These are phyloP conservation scores for Plantago major DNA, from an alignment of 257 asterid genomes.

Conservation along the genomic window DNA sequence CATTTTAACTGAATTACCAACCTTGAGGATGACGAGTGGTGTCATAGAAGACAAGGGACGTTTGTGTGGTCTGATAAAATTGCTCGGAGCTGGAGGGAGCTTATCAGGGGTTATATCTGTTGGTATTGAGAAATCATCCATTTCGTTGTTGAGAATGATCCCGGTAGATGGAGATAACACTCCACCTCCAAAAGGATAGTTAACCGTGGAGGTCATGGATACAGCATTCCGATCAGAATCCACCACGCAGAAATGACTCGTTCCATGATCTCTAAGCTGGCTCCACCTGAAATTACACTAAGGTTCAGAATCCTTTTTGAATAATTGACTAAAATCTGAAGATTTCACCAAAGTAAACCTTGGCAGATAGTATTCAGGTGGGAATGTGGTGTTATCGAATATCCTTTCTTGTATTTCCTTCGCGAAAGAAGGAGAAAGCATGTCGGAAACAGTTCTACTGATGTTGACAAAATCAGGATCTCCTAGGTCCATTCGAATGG, in stretches of 20 bases:
- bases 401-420: conserved; percentile 44
- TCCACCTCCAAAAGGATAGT: conserved; percentile 70
- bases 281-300: conserved; percentile 46
- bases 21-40: conserved; percentile 90
- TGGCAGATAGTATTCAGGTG: conserved; percentile 69
- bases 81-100: conserved; percentile 90
- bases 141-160: conserved; percentile 79
- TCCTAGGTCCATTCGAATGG: conserved; percentile 75
- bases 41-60: conserved; percentile 90
- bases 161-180: conserved; percentile 82
- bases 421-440: conserved; percentile 80
- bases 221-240: conserved; percentile 83
- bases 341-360: conserved; percentile 35
- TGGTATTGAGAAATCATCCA: conserved; percentile 89
- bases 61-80: conserved; percentile 76
- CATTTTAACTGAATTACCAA: conserved; percentile 9
- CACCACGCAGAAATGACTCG: conserved; percentile 82
- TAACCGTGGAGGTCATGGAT: conserved; percentile 81
- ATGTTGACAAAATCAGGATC: conserved; percentile 65
- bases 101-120: conserved; percentile 45
- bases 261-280: conserved; percentile 77
- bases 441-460: conserved; percentile 41
- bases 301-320: not conserved
- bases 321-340: not conserved
- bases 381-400: conserved; percentile 87